Conservation (phyloP, 306 rosid species). For the Hippophae rhamnoides region DNA sequence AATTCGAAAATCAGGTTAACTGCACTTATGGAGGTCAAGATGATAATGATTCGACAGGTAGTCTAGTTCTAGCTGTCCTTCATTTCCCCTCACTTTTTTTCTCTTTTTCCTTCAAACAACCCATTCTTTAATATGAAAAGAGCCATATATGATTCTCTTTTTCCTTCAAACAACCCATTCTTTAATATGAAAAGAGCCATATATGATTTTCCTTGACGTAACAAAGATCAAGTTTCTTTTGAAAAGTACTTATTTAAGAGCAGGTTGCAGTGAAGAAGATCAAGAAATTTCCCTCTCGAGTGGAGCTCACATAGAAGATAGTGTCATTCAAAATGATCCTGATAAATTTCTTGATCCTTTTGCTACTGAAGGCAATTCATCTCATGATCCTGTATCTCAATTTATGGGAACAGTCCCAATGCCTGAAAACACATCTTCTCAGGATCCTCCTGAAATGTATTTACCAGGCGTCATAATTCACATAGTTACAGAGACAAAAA, state of each 20-base stretch:
- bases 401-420: slow-evolving; percentile 48
- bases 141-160: not conserved
- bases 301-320: slow-evolving; percentile 28
- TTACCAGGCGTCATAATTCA: slow-evolving; percentile 76
- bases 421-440: slow-evolving; percentile 38
- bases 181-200: not conserved
- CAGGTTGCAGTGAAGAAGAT: slow-evolving; percentile 30
- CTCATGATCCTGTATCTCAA: slow-evolving; percentile 42
- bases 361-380: slow-evolving; percentile 19
- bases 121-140: not conserved
- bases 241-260: slow-evolving; percentile 12
- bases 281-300: slow-evolving; percentile 30
- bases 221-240: not conserved
- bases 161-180: not conserved
- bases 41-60: slow-evolving; percentile 39
- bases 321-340: slow-evolving; percentile 19
- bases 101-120: not conserved
- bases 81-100: not conserved
- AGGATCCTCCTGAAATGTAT: slow-evolving; percentile 62
- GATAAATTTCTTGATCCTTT: slow-evolving; percentile 36
- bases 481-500: slow-evolving; percentile 42
- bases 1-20: slow-evolving; percentile 20
- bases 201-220: not conserved
- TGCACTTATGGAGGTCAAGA: slow-evolving; percentile 24
- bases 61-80: not conserved